Evolutionary conservation across 1,139 yeast genomes (phyloP).

Genomic region (Kluyveromyces sp.): DNA sequence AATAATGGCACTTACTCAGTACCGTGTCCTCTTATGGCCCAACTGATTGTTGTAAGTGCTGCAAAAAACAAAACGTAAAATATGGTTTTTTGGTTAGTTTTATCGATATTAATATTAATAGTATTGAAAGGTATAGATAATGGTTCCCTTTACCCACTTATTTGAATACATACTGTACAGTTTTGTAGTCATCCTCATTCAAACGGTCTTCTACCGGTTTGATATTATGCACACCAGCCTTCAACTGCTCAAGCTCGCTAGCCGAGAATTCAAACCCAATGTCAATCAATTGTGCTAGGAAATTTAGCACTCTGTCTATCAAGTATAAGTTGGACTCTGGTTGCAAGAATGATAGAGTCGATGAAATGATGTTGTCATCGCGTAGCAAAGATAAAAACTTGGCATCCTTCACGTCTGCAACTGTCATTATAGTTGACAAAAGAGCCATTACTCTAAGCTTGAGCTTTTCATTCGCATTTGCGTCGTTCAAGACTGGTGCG

Average conservation of each 20-base stretch:
- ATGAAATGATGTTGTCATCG: conserved; percentile 35
- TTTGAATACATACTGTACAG: conserved; percentile 41
- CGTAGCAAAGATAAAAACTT: conserved; percentile 36
- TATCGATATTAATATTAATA: neutral
- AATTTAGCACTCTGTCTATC: conserved; percentile 53
- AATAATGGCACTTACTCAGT: neutral
- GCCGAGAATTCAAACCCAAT: conserved; percentile 42
- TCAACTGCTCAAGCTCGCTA: conserved; percentile 39
- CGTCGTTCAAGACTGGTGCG: conserved; percentile 23
- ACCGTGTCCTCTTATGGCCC: neutral
- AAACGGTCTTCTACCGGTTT: conserved; percentile 40
- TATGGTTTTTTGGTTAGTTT: too few species aligned
- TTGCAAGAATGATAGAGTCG: conserved; percentile 34
- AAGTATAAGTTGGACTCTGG: conserved; percentile 42
- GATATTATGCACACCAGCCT: conserved; percentile 37
- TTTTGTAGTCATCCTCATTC: conserved; percentile 44
- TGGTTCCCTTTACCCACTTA: conserved; percentile 21
- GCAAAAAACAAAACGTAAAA: neutral
- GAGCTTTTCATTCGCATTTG: conserved; percentile 31
- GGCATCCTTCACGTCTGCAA: conserved; percentile 34
- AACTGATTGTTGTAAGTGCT: neutral
- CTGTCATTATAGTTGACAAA: conserved; percentile 49
- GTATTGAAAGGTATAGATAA: neutral
- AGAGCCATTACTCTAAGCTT: conserved; percentile 50
- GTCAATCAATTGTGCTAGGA: conserved; percentile 42